These are phyloP conservation scores for Lavandula angustifolia DNA, from an alignment of 257 asterid genomes.

Conservation along the genomic window DNA sequence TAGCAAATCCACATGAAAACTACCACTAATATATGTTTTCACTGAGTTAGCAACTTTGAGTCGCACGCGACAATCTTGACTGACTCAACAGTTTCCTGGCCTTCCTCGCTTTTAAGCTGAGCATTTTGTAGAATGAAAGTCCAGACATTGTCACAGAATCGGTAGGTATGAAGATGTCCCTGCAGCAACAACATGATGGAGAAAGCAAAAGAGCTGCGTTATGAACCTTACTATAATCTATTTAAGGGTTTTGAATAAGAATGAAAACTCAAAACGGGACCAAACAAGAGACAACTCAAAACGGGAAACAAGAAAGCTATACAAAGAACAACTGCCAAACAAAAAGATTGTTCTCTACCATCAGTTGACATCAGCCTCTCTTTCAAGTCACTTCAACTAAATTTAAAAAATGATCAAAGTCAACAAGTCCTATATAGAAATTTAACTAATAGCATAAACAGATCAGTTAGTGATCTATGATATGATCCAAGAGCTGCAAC, in stretches of 20 bases:
- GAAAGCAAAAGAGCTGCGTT: constrained; percentile 13
- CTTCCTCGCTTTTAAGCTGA: constrained; percentile 78
- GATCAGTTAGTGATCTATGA: background rate
- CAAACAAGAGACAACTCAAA: background rate
- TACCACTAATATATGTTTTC: constrained; percentile 34
- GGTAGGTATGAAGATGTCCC: constrained; percentile 99
- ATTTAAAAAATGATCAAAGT: background rate
- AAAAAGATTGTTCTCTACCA: background rate
- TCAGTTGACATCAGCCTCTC: constrained; percentile 10
- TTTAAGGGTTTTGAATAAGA: background rate
- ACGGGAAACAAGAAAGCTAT: constrained; percentile 3
- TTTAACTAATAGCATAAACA: background rate
- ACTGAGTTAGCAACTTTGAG: constrained; percentile 85
- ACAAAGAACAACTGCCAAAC: constrained; percentile 14
- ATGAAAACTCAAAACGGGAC: constrained; percentile 8
- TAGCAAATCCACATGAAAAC: constrained; percentile 32
- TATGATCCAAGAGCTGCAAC: constrained; percentile 3
- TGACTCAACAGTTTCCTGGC: constrained; percentile 72
- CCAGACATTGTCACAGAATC: constrained; percentile 99
- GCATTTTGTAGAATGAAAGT: constrained; percentile 97
- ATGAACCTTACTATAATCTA: constrained; percentile 5
- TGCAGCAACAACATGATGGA: constrained; percentile 34
- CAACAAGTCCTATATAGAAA: constrained; percentile 7
- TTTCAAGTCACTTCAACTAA: background rate
- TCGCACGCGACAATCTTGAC: constrained; percentile 97